Base-by-base conservation (phyloP, 2,329 filamentous ascomycete genomes). In the Beauveria medogensis region DNA sequence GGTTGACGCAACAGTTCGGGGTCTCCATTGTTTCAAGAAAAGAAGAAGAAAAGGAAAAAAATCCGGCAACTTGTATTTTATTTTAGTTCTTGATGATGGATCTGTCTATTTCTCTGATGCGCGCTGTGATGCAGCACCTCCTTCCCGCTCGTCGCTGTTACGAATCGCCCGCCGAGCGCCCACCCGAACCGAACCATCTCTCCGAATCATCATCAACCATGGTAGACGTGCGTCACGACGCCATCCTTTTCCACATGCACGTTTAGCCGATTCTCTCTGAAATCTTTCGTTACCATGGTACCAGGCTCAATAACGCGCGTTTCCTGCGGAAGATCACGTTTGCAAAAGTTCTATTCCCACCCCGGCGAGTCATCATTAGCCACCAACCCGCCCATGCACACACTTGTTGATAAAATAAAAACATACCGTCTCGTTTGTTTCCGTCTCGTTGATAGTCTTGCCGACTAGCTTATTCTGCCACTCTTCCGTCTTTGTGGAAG, bases 401-500 rank as follows among this genome's bases (percentile, higher is more conserved):
- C 12, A 37, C 5, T 37, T 37, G 34, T 37, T 37, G 22, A 24
- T 7, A 16, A 16, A 34, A 30, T 22, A 16, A 37, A 2, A 47
- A 66, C 78, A 59, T 72, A 87, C 85, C 9, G 78, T 82, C 69
- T 82, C 82, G 64, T 74, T 80, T 59, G 77, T 77, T 20, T 72
- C 70, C 10, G 67, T 63, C 0, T 84, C 83, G 12, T 78, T 78
- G 14, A 87, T 72, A 53, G 78, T 86, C 81, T 87, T 88, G 69
- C 85, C 85, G 51, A 84, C 79, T 5, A 88, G 76, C 77, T 86
- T 85, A 72, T 79, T 80, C 65, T 74, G 75, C 85, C 85, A 88
- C 67, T 84, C 77, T 62, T 83, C 75, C 41, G 78, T 82, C 72
- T 78, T 77, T 70, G 74, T 69, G 64, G 70, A 70, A 46, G 76